Base-by-base conservation (phyloP, 768 basidiomycete genomes). In the Xerocomellus dryophilus region DNA sequence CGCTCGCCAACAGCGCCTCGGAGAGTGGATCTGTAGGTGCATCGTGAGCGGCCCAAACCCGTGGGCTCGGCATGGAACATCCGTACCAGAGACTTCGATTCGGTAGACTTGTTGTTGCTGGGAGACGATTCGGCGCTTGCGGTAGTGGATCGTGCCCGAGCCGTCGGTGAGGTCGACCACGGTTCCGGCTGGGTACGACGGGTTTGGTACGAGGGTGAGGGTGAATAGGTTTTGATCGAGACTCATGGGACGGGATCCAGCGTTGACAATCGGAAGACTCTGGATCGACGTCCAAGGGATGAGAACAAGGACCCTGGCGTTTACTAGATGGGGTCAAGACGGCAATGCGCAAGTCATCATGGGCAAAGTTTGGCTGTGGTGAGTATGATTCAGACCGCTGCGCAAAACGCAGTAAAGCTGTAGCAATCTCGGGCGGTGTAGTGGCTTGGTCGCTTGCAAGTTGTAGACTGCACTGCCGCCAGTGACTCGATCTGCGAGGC, bases 151-250 rank as follows among this genome's bases (percentile, higher is more conserved):
- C 4, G 68, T 78, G 7, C 85, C 88, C 2, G 76, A 67, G 3
- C 81, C 75, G 62, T 92, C 89, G 21, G 82, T 73, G 47, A 93
- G 81, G 68, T 93, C 90, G 21, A 87, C 70, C 17, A 86, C 80
- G 9, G 60, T 53, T 2, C 60, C 63, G 60, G 76, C 74, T 11
- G 81, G 78, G 57, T 84, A 78, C 36, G 83, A 78, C 53, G 81
- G 70, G 66, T 80, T 81, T 6, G 81, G 81, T 0, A 79, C 78
- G 51, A 91, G 72, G 58, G 79, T 71, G 50, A 93, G 82, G 3
- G 91, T 93, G 74, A 93, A 93, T 11, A 93, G 74, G 67, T 92
- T 93, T 69, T 90, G 81, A 69, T 93, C 90, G 50, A 93, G 74
- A 65, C 88, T 89, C 90, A 92, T 92, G 35, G 9, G 6, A 21